These are phyloP conservation scores for Trichothecium sympodiale DNA, from an alignment of 2,329 filamentous ascomycete genomes.

Conservation along the genomic window DNA sequence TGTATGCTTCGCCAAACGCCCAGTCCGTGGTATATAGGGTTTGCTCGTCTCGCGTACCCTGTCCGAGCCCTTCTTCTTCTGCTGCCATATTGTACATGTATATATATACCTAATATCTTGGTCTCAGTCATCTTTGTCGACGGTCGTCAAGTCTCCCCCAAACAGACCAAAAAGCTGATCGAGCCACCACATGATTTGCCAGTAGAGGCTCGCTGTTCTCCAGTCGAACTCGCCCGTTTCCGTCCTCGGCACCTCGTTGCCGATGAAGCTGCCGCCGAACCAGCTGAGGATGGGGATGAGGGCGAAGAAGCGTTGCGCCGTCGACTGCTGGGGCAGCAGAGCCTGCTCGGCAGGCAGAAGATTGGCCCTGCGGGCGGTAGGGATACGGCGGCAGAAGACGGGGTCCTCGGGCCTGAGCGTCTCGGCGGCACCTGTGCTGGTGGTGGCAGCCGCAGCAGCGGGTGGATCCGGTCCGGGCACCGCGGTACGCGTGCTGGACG, in stretches of 20 bases:
- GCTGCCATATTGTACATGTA: too few relatives aligned
- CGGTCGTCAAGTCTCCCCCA: constrained; percentile 43
- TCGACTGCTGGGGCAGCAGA: constrained; percentile 56
- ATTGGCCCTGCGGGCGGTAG: constrained; percentile 51
- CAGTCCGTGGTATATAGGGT: neutral
- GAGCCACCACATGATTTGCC: constrained; percentile 55
- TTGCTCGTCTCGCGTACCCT: too few relatives aligned
- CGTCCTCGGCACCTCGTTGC: constrained; percentile 60
- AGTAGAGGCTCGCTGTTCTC: constrained; percentile 54
- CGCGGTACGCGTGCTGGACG: constrained; percentile 34
- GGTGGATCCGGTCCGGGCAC: constrained; percentile 12
- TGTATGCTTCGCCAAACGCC: too few relatives aligned
- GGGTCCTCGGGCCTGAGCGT: constrained; percentile 19
- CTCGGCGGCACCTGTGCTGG: constrained; percentile 10
- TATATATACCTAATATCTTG: too few relatives aligned
- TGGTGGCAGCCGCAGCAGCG: constrained; percentile 9
- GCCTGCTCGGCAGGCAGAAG: constrained; percentile 61
- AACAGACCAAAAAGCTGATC: constrained; percentile 49
- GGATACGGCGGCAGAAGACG: constrained; percentile 50
- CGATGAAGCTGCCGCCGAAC: constrained; percentile 65
- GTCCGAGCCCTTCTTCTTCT: too few relatives aligned
- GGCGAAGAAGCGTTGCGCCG: constrained; percentile 50
- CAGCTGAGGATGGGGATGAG: constrained; percentile 60
- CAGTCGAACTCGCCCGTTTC: constrained; percentile 72
- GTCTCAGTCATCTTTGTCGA: constrained; percentile 47